phyloP scores from a whole-genome alignment of 2,329 filamentous ascomycete genomes.

The Alternaria gaisen region DNA sequence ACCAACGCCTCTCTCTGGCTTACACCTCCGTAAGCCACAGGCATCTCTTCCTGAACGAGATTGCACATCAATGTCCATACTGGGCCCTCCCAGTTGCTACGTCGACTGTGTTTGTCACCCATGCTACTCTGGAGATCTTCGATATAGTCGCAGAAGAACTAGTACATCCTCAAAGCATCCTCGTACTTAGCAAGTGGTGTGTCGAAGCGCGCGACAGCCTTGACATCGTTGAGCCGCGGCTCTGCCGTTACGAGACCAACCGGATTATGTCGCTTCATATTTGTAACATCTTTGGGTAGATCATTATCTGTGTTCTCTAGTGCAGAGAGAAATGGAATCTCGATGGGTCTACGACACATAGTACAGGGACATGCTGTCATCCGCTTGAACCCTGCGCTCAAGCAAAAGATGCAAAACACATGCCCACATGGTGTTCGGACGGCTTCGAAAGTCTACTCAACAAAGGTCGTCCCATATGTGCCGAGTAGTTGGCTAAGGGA shows the following conservation, averaged over 20 bases:
- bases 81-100: neutral
- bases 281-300: neutral
- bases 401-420: constrained; percentile 5
- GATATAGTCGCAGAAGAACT: neutral
- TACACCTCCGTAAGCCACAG: neutral
- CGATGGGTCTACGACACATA: constrained; percentile 7
- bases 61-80: neutral
- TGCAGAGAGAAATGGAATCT: neutral
- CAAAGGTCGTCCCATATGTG: neutral
- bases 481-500: constrained; percentile 8
- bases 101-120: neutral
- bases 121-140: neutral
- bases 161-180: neutral
- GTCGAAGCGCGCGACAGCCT: neutral
- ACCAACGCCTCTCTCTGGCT: neutral
- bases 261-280: neutral
- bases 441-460: constrained; percentile 2
- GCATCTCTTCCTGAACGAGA: neutral
- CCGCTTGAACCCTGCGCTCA: constrained; percentile 10
- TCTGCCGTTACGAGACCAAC: rapidly evolving
- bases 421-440: constrained; percentile 11
- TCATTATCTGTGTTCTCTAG: neutral
- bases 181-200: neutral
- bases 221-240: neutral
- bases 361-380: neutral